Evolutionary conservation across 2,329 filamentous ascomycete species (phyloP), one percentile per base, ranked within the genome.

Genomic region (Beauveria sp.): DNA sequence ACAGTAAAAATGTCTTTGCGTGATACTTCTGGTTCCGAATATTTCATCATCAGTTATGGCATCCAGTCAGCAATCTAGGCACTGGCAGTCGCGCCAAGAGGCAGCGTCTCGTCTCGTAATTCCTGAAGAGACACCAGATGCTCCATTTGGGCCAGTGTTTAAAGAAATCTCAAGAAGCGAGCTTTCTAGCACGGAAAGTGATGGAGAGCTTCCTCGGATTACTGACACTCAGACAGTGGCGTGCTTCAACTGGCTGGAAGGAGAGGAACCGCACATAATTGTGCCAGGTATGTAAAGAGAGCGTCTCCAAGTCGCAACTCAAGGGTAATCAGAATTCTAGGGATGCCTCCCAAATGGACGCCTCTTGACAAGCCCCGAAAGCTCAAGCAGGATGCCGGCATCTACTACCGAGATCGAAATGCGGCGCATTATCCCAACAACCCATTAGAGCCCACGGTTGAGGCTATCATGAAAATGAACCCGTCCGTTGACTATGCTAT

Each of bases 341-440:
- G 46, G 16, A 49, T 49, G 46, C 46, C 46, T 3, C 46, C 46
- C 7, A 26, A 4, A 22, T 26, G 46, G 46, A 49, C 46, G 22
- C 46, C 46, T 12, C 46, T 48, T 49, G 22, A 26, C 5, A 12
- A 14, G 8, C 46, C 46, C 7, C 64, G 61, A 12, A 64, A 68
- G 38, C 70, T 83, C 14, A 40, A 65, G 3, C 69, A 78, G 65
- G 84, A 86, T 64, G 67, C 64, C 9, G 81, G 80, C 2, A 66
- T 72, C 0, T 85, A 79, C 66, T 84, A 76, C 64, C 80, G 81
- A 3, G 83, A 86, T 66, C 69, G 73, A 2, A 86, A 86, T 62
- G 78, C 82, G 0, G 80, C 80, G 0, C 74, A 72, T 2, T 82
- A 74, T 58, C 77, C 82, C 1, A 66, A 67, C 3, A 77, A 83